Evolutionary conservation across 208 protist genomes (phyloP), one percentile per base, ranked within the genome.

Genomic region (Wallacemonas rigidus): DNA sequence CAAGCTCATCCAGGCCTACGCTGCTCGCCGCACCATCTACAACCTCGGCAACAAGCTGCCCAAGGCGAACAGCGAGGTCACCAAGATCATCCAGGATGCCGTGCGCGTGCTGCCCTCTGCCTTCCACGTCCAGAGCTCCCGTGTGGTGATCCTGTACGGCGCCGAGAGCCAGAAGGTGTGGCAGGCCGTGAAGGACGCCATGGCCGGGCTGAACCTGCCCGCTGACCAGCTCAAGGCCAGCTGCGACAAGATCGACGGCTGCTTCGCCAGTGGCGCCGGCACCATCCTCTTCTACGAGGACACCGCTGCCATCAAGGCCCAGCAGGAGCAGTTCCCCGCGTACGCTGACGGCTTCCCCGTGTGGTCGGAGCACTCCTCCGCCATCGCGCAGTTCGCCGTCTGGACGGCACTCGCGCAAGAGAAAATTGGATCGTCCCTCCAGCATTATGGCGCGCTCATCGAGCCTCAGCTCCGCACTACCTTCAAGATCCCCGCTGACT

Each of bases 271-370:
- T 36, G 85, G 77, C 3, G 85, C 81, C 57, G 85, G 85, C 55
- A 87, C 85, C 1, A 63, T 90, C 11, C 71, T 90, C 17, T 90
- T 90, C 68, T 90, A 80, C 71, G 85, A 90, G 65, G 82, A 90
- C 69, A n/a, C 6, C 1, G 43, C 9, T 1, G 36, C 78, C n/a
- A 58, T 90, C 45, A 79, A 77, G 55, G 51, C 39, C 12, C 82
- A 83, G 57, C 79, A 87, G 70, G 47, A 86, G 67, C 50, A 79
- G 39, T 85, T 78, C 54, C 81, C 81, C 26, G 4, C 47, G 6
- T 90, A 90, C 67, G 79, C 81, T 5, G 75, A 14, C 39, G 77
- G 72, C 79, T 81, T 87, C 69, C 79, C 79, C 4, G 58, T 61
- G 39, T 90, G 68, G 61, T 85, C 82, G 58, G 48, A 84, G 74